Evolutionary conservation across 192 early-diverging fungal genomes (phyloP).

Genomic region (Linderina pennispora): DNA sequence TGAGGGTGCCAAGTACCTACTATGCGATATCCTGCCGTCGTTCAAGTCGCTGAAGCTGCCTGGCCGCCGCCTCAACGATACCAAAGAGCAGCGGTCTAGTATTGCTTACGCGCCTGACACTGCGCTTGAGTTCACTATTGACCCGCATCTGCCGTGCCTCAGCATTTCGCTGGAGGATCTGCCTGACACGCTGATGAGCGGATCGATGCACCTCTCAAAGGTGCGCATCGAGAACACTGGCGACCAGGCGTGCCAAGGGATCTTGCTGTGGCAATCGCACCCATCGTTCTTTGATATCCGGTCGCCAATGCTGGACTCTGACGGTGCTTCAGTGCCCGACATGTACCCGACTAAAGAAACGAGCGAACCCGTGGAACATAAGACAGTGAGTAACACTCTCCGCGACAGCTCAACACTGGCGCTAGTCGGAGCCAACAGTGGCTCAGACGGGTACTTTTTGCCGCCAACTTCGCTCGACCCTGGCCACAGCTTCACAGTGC

Average conservation of each 20-base stretch:
- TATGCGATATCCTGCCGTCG: conserved; percentile 73
- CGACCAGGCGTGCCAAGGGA: conserved; percentile 57
- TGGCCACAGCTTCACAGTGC: conserved; percentile 65
- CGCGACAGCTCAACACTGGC: conserved; percentile 26
- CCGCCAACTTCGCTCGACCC: conserved; percentile 49
- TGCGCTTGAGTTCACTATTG: conserved; percentile 66
- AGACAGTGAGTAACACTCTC: conserved; percentile 20
- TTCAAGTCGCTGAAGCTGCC: conserved; percentile 59
- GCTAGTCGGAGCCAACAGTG: conserved; percentile 3
- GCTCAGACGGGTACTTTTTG: conserved; percentile 2
- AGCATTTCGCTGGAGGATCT: conserved; percentile 71
- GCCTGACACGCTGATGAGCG: conserved; percentile 73
- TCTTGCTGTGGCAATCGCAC: conserved; percentile 77
- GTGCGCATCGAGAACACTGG: conserved; percentile 85
- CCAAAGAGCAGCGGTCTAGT: conserved; percentile 56
- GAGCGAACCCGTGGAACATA: conserved; percentile 4
- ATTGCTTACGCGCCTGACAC: conserved; percentile 63
- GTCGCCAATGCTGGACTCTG: conserved; percentile 10
- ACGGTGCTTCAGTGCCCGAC: neutral
- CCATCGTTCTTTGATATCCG: conserved; percentile 69
- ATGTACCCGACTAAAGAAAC: conserved; percentile 9
- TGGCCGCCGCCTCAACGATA: conserved; percentile 71
- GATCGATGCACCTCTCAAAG: conserved; percentile 67
- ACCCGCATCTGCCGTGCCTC: conserved; percentile 76
- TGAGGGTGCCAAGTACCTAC: conserved; percentile 66